These are phyloP conservation scores for Mycosphaerelloides madeirae DNA, from an alignment of 2,329 filamentous ascomycete genomes.

Conservation along the genomic window DNA sequence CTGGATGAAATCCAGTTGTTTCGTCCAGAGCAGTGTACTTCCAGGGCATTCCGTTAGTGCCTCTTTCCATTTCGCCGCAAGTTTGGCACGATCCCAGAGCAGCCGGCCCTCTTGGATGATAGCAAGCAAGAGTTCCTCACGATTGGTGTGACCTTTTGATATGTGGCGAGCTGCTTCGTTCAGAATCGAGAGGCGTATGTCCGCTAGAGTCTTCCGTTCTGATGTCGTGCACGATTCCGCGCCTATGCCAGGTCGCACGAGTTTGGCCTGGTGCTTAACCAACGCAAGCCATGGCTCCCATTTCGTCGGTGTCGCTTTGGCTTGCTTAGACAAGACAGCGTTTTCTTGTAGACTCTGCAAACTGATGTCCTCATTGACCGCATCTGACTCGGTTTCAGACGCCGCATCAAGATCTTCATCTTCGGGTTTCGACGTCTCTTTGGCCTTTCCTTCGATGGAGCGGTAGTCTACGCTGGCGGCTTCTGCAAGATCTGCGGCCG, in stretches of 20 bases:
- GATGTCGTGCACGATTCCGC: constrained; percentile 50
- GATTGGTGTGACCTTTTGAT: constrained; percentile 39
- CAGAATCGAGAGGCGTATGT: constrained; percentile 75
- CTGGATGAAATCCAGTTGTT: constrained; percentile 67
- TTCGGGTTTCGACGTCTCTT: constrained; percentile 12
- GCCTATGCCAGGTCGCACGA: constrained; percentile 52
- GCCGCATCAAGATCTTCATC: constrained; percentile 38
- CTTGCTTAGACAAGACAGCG: constrained; percentile 57
- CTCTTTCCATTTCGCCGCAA: constrained; percentile 62
- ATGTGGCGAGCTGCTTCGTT: constrained; percentile 67
- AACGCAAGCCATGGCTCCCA: constrained; percentile 70
- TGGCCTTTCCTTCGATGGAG: constrained; percentile 34
- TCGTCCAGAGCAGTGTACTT: constrained; percentile 65
- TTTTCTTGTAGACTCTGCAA: constrained; percentile 47
- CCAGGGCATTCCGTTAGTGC: constrained; percentile 52
- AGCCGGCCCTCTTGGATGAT: constrained; percentile 70
- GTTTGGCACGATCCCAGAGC: constrained; percentile 63
- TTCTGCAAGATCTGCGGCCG: constrained; percentile 11
- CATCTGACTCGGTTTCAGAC: constrained; percentile 23
- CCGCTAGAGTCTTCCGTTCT: constrained; percentile 65
- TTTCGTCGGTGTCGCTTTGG: constrained; percentile 63
- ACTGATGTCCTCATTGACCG: constrained; percentile 14
- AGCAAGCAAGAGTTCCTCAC: constrained; percentile 59
- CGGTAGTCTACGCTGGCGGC: constrained; percentile 33
- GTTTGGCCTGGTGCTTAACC: constrained; percentile 69